Conservation (phyloP, 768 basidiomycete species). For the Pisolithus marmoratus region DNA sequence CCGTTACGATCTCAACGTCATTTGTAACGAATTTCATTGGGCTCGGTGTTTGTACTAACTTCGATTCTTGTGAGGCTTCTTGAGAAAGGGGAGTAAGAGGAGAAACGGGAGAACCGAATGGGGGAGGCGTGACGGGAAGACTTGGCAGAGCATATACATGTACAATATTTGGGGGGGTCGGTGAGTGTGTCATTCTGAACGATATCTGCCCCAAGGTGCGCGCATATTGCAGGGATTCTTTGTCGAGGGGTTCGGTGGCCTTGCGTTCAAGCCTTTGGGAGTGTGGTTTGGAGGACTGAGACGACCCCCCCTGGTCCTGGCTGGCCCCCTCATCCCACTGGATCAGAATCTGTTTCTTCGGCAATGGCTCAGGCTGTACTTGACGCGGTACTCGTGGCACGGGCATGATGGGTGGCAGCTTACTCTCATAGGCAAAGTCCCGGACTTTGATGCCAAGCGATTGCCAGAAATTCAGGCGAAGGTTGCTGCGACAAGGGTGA, state of each 20-base stretch:
- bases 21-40: constrained; percentile 25
- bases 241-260: constrained; percentile 31
- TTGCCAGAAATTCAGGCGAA: constrained; percentile 21
- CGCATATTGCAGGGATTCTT: constrained; percentile 10
- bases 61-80: constrained; percentile 39
- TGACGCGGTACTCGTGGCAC: constrained; percentile 44
- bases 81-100: constrained; percentile 25
- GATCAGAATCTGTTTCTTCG: constrained; percentile 34
- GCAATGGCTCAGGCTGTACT: constrained; percentile 37
- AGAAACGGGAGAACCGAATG: constrained; percentile 20
- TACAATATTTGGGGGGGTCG: constrained; percentile 5
- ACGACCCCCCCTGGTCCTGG: background rate
- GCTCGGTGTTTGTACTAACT: constrained; percentile 43
- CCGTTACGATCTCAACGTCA: constrained; percentile 28
- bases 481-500: constrained; percentile 30
- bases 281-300: constrained; percentile 9
- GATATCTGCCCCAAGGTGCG: constrained; percentile 16
- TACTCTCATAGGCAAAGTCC: constrained; percentile 68
- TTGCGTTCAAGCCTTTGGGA: constrained; percentile 25
- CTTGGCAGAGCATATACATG: constrained; percentile 5
- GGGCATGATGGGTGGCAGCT: constrained; percentile 53
- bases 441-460: constrained; percentile 38
- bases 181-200: constrained; percentile 11
- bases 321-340: constrained; percentile 25
- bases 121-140: constrained; percentile 5